These are phyloP conservation scores for Chlorophyllum brunneum DNA, from an alignment of 768 basidiomycete genomes.

Conservation along the genomic window DNA sequence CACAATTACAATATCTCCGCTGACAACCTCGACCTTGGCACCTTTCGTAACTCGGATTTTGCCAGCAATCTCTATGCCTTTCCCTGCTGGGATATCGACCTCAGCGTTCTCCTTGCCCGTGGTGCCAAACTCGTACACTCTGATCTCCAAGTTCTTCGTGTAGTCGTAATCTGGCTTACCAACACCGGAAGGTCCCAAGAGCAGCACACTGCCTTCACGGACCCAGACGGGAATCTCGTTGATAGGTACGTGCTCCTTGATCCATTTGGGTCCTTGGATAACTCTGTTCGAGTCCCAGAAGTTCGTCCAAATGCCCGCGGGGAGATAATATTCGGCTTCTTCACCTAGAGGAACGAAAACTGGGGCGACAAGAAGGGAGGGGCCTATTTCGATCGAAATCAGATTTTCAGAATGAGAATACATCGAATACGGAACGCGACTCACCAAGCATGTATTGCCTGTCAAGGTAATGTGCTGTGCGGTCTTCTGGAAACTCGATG, in stretches of 20 bases:
- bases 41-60: slow-evolving; percentile 28
- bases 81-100: slow-evolving; percentile 40
- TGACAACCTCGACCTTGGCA: slow-evolving; percentile 12
- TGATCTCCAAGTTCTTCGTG: slow-evolving; percentile 41
- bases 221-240: slow-evolving; percentile 69
- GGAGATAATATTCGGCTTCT: slow-evolving; percentile 57
- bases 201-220: slow-evolving; percentile 50
- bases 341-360: slow-evolving; percentile 53
- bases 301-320: slow-evolving; percentile 57
- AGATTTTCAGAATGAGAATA: not conserved
- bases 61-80: slow-evolving; percentile 38
- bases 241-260: slow-evolving; percentile 58
- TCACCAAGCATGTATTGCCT: slow-evolving; percentile 50
- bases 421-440: not conserved
- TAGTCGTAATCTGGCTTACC: slow-evolving; percentile 63
- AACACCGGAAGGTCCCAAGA: slow-evolving; percentile 49
- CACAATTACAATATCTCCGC: slow-evolving; percentile 11
- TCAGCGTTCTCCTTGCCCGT: slow-evolving; percentile 32
- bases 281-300: slow-evolving; percentile 52
- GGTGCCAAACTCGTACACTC: slow-evolving; percentile 49
- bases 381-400: slow-evolving; percentile 36
- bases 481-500: slow-evolving; percentile 56
- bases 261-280: slow-evolving; percentile 58
- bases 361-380: slow-evolving; percentile 57
- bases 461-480: slow-evolving; percentile 57